phyloP scores from a whole-genome alignment of 176 grass and related monocot species.

The Musa itinerans region DNA sequence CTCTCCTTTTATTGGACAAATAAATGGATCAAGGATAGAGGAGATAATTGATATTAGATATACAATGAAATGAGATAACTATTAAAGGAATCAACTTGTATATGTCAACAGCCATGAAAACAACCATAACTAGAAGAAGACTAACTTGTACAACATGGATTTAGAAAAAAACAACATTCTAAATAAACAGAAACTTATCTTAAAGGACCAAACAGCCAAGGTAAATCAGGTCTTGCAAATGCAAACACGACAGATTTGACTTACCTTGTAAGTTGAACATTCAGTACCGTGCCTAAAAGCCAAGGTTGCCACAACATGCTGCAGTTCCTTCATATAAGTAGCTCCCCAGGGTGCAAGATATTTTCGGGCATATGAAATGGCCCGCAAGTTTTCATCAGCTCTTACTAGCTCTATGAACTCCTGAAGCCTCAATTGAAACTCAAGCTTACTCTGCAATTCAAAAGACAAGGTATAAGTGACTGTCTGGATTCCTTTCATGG shows the following conservation, averaged over 20 bases:
- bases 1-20: neutral
- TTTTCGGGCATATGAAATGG: constrained; percentile 81
- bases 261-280: constrained; percentile 75
- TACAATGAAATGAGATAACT: neutral
- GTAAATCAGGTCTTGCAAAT: neutral
- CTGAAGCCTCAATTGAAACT: constrained; percentile 90
- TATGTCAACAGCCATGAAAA: neutral
- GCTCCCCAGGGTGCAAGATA: constrained; percentile 87
- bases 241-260: constrained; percentile 12
- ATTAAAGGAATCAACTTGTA: neutral
- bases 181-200: neutral
- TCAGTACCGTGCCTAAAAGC: constrained; percentile 70
- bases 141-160: too few species aligned
- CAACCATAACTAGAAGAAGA: neutral
- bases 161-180: neutral
- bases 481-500: neutral
- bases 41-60: neutral
- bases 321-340: constrained; percentile 80
- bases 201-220: neutral
- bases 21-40: neutral
- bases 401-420: constrained; percentile 93
- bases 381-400: constrained; percentile 56
- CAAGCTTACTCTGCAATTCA: constrained; percentile 84
- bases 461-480: constrained; percentile 15
- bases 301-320: constrained; percentile 64